Evolutionary conservation across 306 rosid genomes (phyloP), one percentile per base, ranked within the genome.

Genomic region (Cyclanthera cordifolia): DNA sequence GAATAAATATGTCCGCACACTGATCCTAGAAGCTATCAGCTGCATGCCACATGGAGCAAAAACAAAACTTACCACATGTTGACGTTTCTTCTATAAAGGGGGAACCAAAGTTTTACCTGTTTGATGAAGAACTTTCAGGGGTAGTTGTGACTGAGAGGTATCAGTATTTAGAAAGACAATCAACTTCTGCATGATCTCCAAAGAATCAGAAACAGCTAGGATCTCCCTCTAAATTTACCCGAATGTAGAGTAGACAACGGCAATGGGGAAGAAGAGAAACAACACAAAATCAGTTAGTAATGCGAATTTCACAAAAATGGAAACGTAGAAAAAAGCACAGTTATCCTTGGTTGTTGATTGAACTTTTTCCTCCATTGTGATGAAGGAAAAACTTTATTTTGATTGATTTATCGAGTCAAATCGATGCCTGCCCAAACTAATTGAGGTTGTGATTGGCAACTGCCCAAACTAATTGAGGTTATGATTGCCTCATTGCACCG

Each of bases 191-290:
- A 83, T 80, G 52, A 83, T 85, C 81, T 85, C 88, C 55, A 53
- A 65, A n/a, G 97, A 85, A 71, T 88, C 96, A 19, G 91, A 75
- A 20, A 85, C 72, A 27, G 77, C 84, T 12, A 91, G 80, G 60
- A 88, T 74, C 79, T 91, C 97, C 77, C 97, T 91, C 97, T 90
- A 70, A 60, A 76, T 69, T 43, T 13, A 32, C 73, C 41, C 53
- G 64, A 5, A 69, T 39, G 17, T 20, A 74, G 11, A 15, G 45
- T 28, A 15, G 21, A 6, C 9, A 56, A 12, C n/a, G n/a, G n/a
- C n/a, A n/a, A 28, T 13, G 23, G 23, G 65, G 65, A 30, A 16
- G 45, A 57, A 57, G 43, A 15, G 13, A 28, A 57, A 23, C 17
- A 63, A 43, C 32, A 20, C 21, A 43, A 64, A 20, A 13, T 43